phyloP scores from a whole-genome alignment of 257 asterid genomes.

The Osmanthus fragrans region DNA sequence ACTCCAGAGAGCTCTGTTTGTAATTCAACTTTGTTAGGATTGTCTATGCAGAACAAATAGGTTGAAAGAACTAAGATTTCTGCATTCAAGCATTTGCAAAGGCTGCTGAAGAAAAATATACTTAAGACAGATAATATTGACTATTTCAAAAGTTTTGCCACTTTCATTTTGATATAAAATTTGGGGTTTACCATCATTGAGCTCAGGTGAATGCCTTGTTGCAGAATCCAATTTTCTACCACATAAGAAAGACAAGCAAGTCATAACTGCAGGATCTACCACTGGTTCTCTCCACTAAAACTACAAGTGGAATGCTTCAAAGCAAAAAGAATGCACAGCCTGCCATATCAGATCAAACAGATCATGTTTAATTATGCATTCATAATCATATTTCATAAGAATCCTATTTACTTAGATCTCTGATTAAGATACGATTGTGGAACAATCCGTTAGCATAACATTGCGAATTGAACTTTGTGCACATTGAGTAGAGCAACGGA shows the following conservation, averaged over 20 bases:
- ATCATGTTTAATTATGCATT: constrained; percentile 6
- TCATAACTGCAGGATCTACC: constrained; percentile 54
- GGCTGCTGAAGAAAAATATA: not conserved
- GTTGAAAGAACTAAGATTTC: not conserved
- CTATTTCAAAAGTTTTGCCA: not conserved
- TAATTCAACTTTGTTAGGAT: constrained; percentile 32
- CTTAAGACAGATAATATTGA: not conserved
- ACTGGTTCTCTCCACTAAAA: constrained; percentile 25
- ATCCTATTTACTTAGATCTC: not conserved
- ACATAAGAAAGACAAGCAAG: constrained; percentile 62
- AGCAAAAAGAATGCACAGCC: constrained; percentile 18
- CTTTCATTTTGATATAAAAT: not conserved
- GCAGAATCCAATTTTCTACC: constrained; percentile 31
- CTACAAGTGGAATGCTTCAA: constrained; percentile 10
- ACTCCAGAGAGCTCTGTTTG: constrained; percentile 65
- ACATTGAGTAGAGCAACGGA: not conserved
- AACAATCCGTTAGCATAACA: not conserved
- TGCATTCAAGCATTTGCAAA: not conserved
- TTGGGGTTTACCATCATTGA: constrained; percentile 54
- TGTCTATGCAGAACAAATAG: constrained; percentile 1
- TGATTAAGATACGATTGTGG: not conserved
- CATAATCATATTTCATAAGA: constrained; percentile 7
- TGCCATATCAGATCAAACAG: constrained; percentile 22
- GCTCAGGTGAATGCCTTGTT: constrained; percentile 25
- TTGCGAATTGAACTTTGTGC: not conserved